Base-by-base conservation (phyloP, 2,329 filamentous ascomycete species). In the Ploettnerulaceae sp. region DNA sequence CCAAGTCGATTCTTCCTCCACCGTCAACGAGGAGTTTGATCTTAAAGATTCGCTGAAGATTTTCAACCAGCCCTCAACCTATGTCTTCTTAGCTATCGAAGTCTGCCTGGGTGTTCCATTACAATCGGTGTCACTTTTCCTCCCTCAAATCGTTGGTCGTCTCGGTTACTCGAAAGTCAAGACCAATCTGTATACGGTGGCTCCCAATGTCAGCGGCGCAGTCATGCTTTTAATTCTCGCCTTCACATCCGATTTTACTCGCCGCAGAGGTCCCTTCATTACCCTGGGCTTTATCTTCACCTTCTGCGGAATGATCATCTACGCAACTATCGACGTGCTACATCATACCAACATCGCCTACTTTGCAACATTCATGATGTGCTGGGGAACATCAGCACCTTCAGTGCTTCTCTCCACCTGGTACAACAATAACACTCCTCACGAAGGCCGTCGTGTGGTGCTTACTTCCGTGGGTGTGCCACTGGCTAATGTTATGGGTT, bases 141-240 rank as follows among this genome's bases (percentile, higher is more conserved):
- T 79, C 46, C 75, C 76, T 0, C 74, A 78, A 56, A 79, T 79
- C 55, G 70, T 78, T 14, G 62, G 66, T 49, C 66, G 73, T 3
- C 64, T 79, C 1, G 69, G 71, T 3, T 73, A 71, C 53, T 65
- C 66, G 31, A 67, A 70, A 2, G 66, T 79, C 55, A 75, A 73
- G 62, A 89, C 86, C 0, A 91, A 93, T 58, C 72, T 91, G 0
- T 89, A 86, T 66, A 90, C 86, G 0, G 86, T 91, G 0, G 87
- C 86, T 0, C 87, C 87, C 1, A 91, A 90, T 57, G 74, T 88
- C 35, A 79, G 78, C 0, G 87, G 86, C 1, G 84, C 86, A 0
- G 75, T 77, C 1, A 82, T 89, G 73, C 70, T 90, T 3, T 70
- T 91, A 0, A 67, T 89, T 11, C 70, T 90, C 0, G 86, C 84